phyloP scores from a whole-genome alignment of 1,284 basidiomycete genomes.

The Melampsora americana region DNA sequence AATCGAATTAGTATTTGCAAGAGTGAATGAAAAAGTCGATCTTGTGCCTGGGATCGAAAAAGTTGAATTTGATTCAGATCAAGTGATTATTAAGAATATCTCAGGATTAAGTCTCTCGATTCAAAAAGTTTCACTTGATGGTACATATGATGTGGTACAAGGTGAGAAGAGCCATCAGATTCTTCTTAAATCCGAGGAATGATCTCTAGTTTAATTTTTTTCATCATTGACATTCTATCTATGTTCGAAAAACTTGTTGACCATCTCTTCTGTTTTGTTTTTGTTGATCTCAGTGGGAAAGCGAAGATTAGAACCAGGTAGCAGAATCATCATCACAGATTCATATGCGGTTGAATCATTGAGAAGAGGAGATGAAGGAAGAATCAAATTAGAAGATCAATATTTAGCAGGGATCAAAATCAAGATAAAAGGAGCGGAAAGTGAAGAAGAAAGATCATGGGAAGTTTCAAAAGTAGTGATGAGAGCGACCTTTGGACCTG shows the following conservation, averaged over 20 bases:
- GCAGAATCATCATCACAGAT: constrained; percentile 18
- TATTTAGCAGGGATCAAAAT: constrained; percentile 32
- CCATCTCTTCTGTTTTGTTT: background rate
- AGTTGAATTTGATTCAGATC: constrained; percentile 14
- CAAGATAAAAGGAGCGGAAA: background rate
- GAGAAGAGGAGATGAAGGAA: background rate
- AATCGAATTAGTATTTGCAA: constrained; percentile 37
- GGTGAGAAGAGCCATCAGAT: background rate
- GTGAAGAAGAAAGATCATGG: background rate
- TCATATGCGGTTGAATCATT: constrained; percentile 26
- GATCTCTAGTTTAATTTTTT: background rate
- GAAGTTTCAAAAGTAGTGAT: constrained; percentile 6
- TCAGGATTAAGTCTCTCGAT: constrained; percentile 33
- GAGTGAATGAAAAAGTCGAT: constrained; percentile 17
- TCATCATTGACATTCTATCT: background rate
- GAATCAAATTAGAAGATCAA: constrained; percentile 10
- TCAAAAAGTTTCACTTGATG: constrained; percentile 13
- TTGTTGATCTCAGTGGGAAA: constrained; percentile 16
- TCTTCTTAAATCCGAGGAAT: too few relatives aligned
- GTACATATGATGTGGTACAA: constrained; percentile 33
- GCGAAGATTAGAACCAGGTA: constrained; percentile 1
- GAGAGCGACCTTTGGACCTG: constrained; percentile 36
- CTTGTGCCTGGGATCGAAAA: constrained; percentile 3
- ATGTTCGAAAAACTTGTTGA: background rate
- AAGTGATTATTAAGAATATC: constrained; percentile 27